Conservation (phyloP, 2,329 filamentous ascomycete species). For the Sclerotinia trifoliorum region DNA sequence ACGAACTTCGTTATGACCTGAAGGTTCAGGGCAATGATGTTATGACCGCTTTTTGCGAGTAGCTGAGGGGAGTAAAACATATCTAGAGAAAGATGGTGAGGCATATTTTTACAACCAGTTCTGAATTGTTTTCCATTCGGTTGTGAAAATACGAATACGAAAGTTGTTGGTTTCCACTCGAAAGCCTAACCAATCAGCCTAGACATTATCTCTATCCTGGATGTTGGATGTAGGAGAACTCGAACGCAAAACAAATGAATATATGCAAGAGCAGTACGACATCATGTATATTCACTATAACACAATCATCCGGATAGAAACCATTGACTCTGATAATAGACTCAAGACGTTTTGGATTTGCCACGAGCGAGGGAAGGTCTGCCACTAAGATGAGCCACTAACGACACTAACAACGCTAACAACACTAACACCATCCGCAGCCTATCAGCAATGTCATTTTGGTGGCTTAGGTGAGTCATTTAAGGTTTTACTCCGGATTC, state of each 20-base stretch:
- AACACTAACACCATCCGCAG: not conserved
- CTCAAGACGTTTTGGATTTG: not conserved
- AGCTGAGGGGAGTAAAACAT: not conserved
- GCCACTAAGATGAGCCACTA: not conserved
- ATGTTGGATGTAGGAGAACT: not conserved
- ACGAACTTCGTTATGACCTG: not conserved
- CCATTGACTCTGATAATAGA: not conserved
- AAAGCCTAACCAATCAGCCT: not conserved
- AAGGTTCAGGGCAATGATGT: no score
- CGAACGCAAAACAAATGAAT: not conserved
- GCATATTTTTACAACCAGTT: not conserved
- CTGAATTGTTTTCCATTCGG: not conserved
- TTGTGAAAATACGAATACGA: slow-evolving; percentile 6
- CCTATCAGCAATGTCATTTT: not conserved
- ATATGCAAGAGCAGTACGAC: not conserved
- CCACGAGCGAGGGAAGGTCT: not conserved
- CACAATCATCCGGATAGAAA: no score
- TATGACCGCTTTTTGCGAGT: not conserved
- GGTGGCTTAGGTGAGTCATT: not conserved
- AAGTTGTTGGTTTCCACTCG: slow-evolving; percentile 9
- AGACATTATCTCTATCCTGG: not conserved
- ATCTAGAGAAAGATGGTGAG: not conserved
- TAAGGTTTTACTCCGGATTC: not conserved
- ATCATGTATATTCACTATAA: not conserved
- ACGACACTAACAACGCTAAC: not conserved